Evolutionary conservation across 2,329 filamentous ascomycete genomes (phyloP).

Genomic region (Fusarium transvaalense): DNA sequence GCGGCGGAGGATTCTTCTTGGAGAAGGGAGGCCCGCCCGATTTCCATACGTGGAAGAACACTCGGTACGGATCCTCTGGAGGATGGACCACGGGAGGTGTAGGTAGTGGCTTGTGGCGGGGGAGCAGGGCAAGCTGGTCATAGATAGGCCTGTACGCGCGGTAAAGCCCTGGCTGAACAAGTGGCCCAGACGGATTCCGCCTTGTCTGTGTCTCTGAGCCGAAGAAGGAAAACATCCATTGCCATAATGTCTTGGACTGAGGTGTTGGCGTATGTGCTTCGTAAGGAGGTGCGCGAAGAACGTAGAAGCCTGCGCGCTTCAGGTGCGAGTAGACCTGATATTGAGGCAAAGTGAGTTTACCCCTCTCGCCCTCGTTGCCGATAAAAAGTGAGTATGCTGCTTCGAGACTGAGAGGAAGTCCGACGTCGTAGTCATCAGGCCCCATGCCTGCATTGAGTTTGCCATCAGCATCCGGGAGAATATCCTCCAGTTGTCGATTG

Average conservation of each 20-base stretch:
- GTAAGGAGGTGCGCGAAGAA: conserved; percentile 73
- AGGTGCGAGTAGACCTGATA: conserved; percentile 91
- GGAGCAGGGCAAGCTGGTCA: conserved; percentile 78
- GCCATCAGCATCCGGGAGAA: conserved; percentile 56
- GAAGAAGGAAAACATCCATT: conserved; percentile 67
- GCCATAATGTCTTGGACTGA: conserved; percentile 56
- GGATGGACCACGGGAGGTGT: conserved; percentile 45
- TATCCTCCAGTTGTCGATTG: conserved; percentile 61
- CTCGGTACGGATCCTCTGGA: conserved; percentile 70
- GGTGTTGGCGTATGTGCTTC: conserved; percentile 35
- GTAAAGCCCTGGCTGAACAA: conserved; percentile 73
- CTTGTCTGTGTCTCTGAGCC: conserved; percentile 44
- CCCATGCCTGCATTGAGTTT: conserved; percentile 41
- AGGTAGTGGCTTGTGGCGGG: conserved; percentile 71
- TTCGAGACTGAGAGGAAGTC: conserved; percentile 89
- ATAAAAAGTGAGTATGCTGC: conserved; percentile 89
- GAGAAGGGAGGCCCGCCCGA: conserved; percentile 71
- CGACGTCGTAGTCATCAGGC: conserved; percentile 66
- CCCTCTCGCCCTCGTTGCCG: conserved; percentile 73
- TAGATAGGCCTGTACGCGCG: conserved; percentile 80
- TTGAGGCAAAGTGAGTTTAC: conserved; percentile 77
- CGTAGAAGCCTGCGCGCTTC: conserved; percentile 84
- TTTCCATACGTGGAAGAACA: conserved; percentile 89
- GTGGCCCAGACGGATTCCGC: conserved; percentile 63
- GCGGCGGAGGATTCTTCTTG: conserved; percentile 81